Evolutionary conservation across 2,329 filamentous ascomycete species (phyloP), one percentile per base, ranked within the genome.

Genomic region (Colletotrichum chrysophilum): DNA sequence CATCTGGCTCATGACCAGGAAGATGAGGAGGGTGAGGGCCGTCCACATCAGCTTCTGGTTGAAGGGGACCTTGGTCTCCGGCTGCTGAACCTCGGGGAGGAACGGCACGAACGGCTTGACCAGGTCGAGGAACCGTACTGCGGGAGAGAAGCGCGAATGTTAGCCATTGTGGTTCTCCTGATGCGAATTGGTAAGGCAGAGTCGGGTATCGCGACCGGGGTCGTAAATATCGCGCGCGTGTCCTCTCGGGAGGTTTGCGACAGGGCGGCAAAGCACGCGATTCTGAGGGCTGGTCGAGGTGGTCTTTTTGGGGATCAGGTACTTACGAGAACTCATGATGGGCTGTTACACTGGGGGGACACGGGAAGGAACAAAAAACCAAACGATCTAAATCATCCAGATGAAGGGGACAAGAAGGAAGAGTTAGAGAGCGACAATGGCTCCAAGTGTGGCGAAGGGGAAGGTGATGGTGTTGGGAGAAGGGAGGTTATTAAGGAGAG

Each of bases 1-100:
- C 97, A 99, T 98, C 90, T 98, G 97, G 89, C 96, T 98, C 97
- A 99, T 99, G 88, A 99, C 96, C 91, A 99, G 90, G 93, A 99
- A 99, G 89, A 98, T 97, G 86, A 99, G 90, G 82, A 99, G 92
- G 79, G 97, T 98, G 86, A 96, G 93, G 85, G 94, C 95, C 79
- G 95, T 97, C 95, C 95, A 97, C 95, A 96, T 96, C 90, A 97
- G 89, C 91, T 96, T 96, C 88, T 98, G 97, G 91, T 98, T 97
- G 93, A 99, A 99, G 81, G 96, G 95, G 75, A 98, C 94, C 91
- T 98, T 98, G 86, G 96, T 98, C 90, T 99, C 97, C 81, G 97
- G 97, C 84, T 97, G 94, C 89, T 96, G 94, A 88, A 99, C 97
- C 94, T 99, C 97, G 85, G 97, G 97, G 87, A 99, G 95, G 92